Evolutionary conservation across 1,139 yeast species (phyloP), one percentile per base, ranked within the genome.

Genomic region (Diutina scorzettiae): DNA sequence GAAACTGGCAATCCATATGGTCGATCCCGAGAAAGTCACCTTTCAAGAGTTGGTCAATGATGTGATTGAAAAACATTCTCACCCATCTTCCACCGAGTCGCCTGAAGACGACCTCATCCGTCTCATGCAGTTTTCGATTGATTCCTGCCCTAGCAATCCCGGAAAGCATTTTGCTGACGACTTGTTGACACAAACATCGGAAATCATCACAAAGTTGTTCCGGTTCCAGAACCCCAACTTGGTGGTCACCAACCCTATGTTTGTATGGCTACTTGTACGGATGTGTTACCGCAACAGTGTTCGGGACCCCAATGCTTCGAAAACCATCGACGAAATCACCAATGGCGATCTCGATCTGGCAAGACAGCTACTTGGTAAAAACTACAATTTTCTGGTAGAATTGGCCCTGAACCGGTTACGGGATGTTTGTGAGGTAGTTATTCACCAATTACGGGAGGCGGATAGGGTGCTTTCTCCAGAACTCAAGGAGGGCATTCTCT

Each of bases 231-330:
- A 34, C 17, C 39, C 39, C 11, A 34, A 34, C 17, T 21, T 34
- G 18, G 39, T 34, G 9, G n/a, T 21, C 9, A 14, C 27, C 4
- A 23, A 23, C 7, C 25, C 28, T n/a, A 23, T 23, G 39, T 19
- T 34, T 23, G 39, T 34, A 16, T 34, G 39, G 39, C 17, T 34
- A 8, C 39, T 34, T 14, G 24, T 34, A 1, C 27, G 39, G 1
- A 34, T 34, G 39, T 34, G 39, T 23, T 34, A 34, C 27, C 39
- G 23, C 9, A 23, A n/a, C 17, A 16, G n/a, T 4, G 16, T 9
- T 9, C 25, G 23, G 12, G 39, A 34, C 28, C 39, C 39, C 7
- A 28, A 23, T 16, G 29, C 23, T n/a, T 4, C 19, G n/a, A 3
- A 11, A 14, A 23, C 28, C 7, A 23, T 34, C 28, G 29, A 23